A percentile compares a stretch with the other conserved stretches of the same genome.
Conservation (phyloP, 371 early-diverging fungal species). For the Mucor plumbeus region DNA sequence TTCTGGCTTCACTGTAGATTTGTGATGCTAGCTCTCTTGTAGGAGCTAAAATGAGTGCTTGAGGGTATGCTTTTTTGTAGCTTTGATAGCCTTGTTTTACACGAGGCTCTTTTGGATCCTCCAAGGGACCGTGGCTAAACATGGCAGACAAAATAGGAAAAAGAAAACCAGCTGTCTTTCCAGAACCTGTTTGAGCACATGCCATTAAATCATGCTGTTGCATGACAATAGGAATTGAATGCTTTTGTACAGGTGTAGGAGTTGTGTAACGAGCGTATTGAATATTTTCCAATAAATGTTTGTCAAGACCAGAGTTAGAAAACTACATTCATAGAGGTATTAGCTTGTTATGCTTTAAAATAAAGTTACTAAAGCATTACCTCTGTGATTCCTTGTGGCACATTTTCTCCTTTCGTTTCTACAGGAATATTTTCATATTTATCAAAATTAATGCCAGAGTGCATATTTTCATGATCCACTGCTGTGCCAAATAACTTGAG, state of each 20-base stretch:
- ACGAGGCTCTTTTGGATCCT: conserved; percentile 33
- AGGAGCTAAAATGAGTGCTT: conserved; percentile 51
- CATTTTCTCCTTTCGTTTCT: conserved; percentile 85
- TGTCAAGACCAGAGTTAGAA: conserved; percentile 75
- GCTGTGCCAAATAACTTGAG: conserved; percentile 71
- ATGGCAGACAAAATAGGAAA: conserved; percentile 59
- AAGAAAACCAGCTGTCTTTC: conserved; percentile 77
- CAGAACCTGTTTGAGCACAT: conserved; percentile 87
- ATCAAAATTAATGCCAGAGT: conserved; percentile 95
- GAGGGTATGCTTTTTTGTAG: conserved; percentile 42
- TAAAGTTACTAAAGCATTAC: not conserved
- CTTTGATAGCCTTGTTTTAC: conserved; percentile 49
- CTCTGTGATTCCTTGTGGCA: conserved; percentile 30
- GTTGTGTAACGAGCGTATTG: conserved; percentile 57
- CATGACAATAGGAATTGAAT: conserved; percentile 70
- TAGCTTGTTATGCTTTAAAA: too few relatives aligned
- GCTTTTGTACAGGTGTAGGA: conserved; percentile 77
- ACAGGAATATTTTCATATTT: conserved; percentile 98
- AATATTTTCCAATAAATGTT: conserved; percentile 75
- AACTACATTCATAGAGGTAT: conserved; percentile 34
- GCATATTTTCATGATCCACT: conserved; percentile 69
- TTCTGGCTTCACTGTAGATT: conserved; percentile 63
- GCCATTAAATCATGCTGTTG: conserved; percentile 74
- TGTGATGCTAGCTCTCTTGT: conserved; percentile 52
- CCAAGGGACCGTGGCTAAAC: conserved; percentile 74